Base-by-base conservation (phyloP, 192 early-diverging fungal genomes). In the Rhizophlyctis rosea region DNA sequence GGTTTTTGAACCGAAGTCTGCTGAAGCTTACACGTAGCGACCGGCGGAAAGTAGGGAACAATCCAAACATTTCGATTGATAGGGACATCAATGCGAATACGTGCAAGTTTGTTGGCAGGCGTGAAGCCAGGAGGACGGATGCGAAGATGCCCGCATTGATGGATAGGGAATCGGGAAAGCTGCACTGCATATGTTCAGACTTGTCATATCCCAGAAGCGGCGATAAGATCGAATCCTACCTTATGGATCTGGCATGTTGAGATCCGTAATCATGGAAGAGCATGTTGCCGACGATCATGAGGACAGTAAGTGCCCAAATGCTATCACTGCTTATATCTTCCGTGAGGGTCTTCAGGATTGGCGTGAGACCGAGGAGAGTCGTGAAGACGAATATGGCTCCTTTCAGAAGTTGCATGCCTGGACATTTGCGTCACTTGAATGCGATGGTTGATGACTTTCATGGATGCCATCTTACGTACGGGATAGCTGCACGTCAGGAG, bases 61-160 rank as follows among this genome's bases (percentile, higher is more conserved):
- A 68, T 1, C 88, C 94, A 77, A 98, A 98, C 84, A 92, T 90
- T 59, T 88, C 80, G 11, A 98, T 84, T 24, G 93, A 90, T 78
- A 92, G 88, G 0, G 87, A 75, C 76, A 96, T 76, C 53, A 98
- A 81, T 0, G 86, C 87, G 79, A 92, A 95, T 0, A 95, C 94
- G 70, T 89, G 81, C n/a, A 86, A 56, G 62, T 95, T 90, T 57
- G 86, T 88, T 54, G 82, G 32, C 23, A 98, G 77, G 52, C 91
- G 79, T 2, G 95, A 97, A 0, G 93, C 92, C 21, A 98, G 72
- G 9, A 98, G 75, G 0, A 96, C 92, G 14, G 91, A 91, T 0
- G 93, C 94, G 71, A 95, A 95, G 39, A 97, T 90, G 11, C 92
- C 94, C 0, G 94, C 92, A 70, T 97, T 98, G 28, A 95, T 90